Base-by-base conservation (phyloP, 148 eudicot species). In the Persicaria maculosa region DNA sequence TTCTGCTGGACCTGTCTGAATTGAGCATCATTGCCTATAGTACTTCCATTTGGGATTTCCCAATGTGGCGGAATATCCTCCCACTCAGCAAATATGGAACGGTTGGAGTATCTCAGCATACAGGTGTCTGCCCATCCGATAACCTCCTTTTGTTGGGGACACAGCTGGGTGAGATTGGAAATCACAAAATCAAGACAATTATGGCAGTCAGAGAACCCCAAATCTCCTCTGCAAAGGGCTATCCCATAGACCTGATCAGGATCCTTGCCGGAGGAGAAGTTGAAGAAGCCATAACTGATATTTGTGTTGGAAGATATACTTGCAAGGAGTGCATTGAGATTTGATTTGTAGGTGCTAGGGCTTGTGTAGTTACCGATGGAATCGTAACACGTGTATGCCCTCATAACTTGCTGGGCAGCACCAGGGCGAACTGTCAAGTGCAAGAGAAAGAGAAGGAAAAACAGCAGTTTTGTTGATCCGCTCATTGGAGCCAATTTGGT, bases 191-290 rank as follows among this genome's bases (percentile, higher is more conserved):
- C 45, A 19, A 84, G 61, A 69, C 87, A 86, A 0, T 68, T 48
- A 8, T 75, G 81, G 77, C 90, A 87, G 45, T 17, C 70, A 0
- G 81, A 25, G 3, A 62, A 71, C 52, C 78, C 40, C 11, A 80
- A 16, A 62, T 90, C 94, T 12, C 81, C 91, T 62, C 89, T 74
- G 74, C 91, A 90, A 20, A 90, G 72, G 6, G 77, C 88, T 43
- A 84, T 44, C 2, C 79, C 85, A 47, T 87, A 8, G 55, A 71
- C 89, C 16, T 36, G 67, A 50, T 89, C 80, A 4, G 80, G 14
- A 25, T 64, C 47, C 20, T 82, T 52, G 61, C 86, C 90, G 0
- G 50, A 14, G 2, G 86, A 80, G 14, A 76, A 69, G 44, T 79
- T 81, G 77, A 76, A 75, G 75, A 83, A 87, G 22, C 87, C 90